Percentiles rank a stretch among this genome's conserved stretches.
Conservation (phyloP, 2,329 filamentous ascomycete genomes). For the Clonostachys rosea region DNA sequence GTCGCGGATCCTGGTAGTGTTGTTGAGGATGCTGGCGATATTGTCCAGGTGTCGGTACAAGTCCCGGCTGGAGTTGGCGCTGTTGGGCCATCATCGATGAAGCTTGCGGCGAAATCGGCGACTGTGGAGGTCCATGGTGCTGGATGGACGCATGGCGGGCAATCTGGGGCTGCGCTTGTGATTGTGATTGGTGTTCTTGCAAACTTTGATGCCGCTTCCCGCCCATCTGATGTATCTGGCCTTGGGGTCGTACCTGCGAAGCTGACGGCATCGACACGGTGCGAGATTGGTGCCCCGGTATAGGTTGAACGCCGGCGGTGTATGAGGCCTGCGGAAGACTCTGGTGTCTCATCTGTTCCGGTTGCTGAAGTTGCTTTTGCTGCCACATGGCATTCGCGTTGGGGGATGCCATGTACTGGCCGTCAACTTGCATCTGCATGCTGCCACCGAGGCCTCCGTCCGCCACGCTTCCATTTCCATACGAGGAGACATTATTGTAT, state of each 20-base stretch:
- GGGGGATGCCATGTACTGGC: neutral
- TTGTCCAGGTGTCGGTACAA: neutral
- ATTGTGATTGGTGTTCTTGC: slow-evolving; percentile 6
- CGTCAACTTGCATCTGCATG: slow-evolving; percentile 6
- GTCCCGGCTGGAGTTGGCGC: slow-evolving; percentile 7
- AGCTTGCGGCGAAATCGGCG: slow-evolving; percentile 1
- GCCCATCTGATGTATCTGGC: slow-evolving; percentile 2
- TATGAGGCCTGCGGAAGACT: slow-evolving; percentile 11
- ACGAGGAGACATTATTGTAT: neutral
- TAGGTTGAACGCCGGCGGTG: too few relatives aligned
- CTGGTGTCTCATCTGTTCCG: slow-evolving; percentile 22
- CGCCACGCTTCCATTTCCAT: neutral
- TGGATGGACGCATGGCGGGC: slow-evolving; percentile 5
- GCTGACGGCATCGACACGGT: slow-evolving; percentile 14
- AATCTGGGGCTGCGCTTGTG: slow-evolving; percentile 11
- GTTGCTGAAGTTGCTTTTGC: slow-evolving; percentile 24
- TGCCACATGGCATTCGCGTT: slow-evolving; percentile 16
- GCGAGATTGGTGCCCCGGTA: too few relatives aligned
- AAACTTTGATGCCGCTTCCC: slow-evolving; percentile 20
- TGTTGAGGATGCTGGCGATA: slow-evolving; percentile 8
- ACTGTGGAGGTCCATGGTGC: neutral
- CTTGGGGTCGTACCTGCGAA: slow-evolving; percentile 2
- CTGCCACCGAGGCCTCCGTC: slow-evolving; percentile 2
- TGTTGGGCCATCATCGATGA: slow-evolving; percentile 4
- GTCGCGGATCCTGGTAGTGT: slow-evolving; percentile 2